Evolutionary conservation across 257 asterid genomes (phyloP).

Genomic region (Oldenlandia corymbosa): DNA sequence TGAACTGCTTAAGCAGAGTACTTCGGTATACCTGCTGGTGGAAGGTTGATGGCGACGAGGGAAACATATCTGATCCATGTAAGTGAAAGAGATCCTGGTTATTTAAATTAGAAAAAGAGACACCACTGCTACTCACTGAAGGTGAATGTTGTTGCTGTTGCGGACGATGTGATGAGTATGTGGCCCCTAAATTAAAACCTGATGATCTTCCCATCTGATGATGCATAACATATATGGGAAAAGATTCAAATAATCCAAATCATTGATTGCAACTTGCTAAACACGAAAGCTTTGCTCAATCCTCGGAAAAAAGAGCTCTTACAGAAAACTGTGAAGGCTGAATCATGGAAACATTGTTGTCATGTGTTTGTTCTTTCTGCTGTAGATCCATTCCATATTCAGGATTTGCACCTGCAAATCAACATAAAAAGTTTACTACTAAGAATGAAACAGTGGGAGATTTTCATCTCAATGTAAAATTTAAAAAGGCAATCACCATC

Average conservation of each 20-base stretch:
- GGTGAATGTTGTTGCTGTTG: constrained; percentile 80
- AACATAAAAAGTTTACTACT: neutral
- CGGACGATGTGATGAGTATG: constrained; percentile 80
- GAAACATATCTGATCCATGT: constrained; percentile 87
- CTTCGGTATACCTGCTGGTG: constrained; percentile 64
- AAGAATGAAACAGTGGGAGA: neutral
- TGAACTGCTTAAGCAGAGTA: constrained; percentile 4
- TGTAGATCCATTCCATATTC: constrained; percentile 78
- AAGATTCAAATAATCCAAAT: neutral
- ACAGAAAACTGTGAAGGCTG: constrained; percentile 93
- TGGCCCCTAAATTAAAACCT: constrained; percentile 86
- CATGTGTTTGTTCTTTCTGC: constrained; percentile 92
- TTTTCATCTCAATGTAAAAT: neutral
- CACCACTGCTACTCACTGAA: constrained; percentile 53
- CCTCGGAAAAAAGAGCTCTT: constrained; percentile 29
- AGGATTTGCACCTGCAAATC: constrained; percentile 64
- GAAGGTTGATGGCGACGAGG: constrained; percentile 67
- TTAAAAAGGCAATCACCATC: neutral
- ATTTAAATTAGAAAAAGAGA: constrained; percentile 37
- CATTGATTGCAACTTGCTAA: neutral
- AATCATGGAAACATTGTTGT: constrained; percentile 74
- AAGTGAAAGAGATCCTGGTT: constrained; percentile 52
- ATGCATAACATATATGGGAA: constrained; percentile 15
- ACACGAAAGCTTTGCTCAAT: constrained; percentile 6
- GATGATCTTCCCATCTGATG: constrained; percentile 89